A percentile compares a stretch with the other conserved stretches of the same genome.
Conservation (phyloP, 1,139 yeast species). For the Taiozyma sp. region DNA sequence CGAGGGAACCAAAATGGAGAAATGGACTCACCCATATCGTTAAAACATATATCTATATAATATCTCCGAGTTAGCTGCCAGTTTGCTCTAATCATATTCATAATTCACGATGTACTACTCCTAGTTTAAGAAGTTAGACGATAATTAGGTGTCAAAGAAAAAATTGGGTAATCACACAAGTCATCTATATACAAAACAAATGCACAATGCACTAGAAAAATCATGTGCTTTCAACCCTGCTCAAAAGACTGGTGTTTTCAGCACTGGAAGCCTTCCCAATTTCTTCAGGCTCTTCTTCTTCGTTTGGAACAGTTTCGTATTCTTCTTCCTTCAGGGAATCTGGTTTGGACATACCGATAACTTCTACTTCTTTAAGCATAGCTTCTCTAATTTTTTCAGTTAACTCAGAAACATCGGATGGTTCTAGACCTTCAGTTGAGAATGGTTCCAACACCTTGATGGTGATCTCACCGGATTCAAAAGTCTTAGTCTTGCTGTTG, state of each 20-base stretch:
- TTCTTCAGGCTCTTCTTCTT: conserved; percentile 10
- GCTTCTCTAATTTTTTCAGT: conserved; percentile 34
- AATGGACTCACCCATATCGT: too few species aligned
- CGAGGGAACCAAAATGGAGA: too few species aligned
- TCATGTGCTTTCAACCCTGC: conserved; percentile 4
- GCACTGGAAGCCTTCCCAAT: conserved; percentile 7
- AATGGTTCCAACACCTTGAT: conserved; percentile 69
- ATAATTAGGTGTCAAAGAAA: too few species aligned
- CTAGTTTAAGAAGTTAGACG: too few species aligned
- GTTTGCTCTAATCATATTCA: too few species aligned
- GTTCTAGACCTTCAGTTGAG: conserved; percentile 49
- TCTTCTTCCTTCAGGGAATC: conserved; percentile 8
- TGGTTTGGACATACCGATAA: conserved; percentile 39
- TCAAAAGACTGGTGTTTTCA: conserved; percentile 22
- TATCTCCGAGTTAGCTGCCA: too few species aligned
- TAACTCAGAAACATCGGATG: conserved; percentile 53
- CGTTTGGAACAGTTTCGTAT: conserved; percentile 20
- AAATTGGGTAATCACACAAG: too few species aligned
- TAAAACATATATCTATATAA: too few species aligned
- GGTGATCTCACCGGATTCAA: conserved; percentile 62
- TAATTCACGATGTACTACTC: too few species aligned
- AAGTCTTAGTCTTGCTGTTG: conserved; percentile 50
- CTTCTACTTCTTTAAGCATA: conserved; percentile 36
- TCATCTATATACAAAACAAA: neutral
- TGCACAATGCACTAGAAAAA: neutral